Conservation (phyloP, 2,329 filamentous ascomycete genomes). For the Ceratocystis alfenasii region DNA sequence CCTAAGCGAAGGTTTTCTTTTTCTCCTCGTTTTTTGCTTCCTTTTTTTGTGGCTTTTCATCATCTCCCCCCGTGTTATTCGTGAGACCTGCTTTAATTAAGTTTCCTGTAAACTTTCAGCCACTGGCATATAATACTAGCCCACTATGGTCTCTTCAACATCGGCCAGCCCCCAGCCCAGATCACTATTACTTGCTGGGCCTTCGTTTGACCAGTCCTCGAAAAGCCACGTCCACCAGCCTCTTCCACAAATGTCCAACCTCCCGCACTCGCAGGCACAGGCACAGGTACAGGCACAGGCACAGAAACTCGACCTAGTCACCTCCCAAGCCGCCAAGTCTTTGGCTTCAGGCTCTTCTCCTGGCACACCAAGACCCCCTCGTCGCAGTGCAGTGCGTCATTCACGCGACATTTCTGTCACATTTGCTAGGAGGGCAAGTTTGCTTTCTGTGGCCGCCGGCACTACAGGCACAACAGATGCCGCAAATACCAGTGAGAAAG, state of each 20-base stretch:
- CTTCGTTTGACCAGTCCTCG: neutral
- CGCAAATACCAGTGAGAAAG: neutral
- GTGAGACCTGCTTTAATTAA: neutral
- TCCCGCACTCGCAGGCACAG: no score
- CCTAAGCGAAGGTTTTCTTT: neutral
- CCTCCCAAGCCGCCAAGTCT: neutral
- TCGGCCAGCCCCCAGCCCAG: neutral
- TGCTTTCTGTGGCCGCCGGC: neutral
- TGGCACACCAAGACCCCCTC: neutral
- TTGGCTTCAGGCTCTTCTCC: neutral
- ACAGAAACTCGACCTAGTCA: neutral
- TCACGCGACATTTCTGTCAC: neutral
- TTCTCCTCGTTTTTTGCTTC: neutral
- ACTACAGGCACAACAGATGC: no score
- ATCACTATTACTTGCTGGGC: neutral
- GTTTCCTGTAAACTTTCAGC: neutral
- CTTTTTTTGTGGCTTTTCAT: neutral
- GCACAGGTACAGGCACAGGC: no score
- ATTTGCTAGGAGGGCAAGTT: neutral
- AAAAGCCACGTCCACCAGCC: neutral
- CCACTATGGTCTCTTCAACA: neutral
- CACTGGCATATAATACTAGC: neutral
- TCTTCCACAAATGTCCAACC: neutral
- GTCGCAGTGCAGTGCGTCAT: conserved; percentile 2
- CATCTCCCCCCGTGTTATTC: neutral